A percentile compares a stretch with the other conserved stretches of the same genome.
Evolutionary conservation across 805 yeast genomes (phyloP).

Genomic region (Saturnispora ahearnii): DNA sequence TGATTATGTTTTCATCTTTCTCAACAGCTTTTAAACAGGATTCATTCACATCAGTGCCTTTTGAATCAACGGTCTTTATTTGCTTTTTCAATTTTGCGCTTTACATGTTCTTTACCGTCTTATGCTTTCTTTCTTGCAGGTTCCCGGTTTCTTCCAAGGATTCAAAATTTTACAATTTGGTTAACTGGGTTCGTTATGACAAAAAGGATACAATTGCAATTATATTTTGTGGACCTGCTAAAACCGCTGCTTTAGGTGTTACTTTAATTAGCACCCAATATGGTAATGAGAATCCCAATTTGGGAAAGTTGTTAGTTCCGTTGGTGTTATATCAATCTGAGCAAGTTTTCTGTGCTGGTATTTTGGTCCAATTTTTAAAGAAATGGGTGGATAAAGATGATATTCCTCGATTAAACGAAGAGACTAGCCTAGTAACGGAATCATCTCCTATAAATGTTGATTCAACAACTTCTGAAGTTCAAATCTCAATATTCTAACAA

Average conservation of each 20-base stretch:
- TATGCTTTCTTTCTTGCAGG: slow-evolving; percentile 52
- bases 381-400: slow-evolving; percentile 4
- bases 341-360: slow-evolving; percentile 73
- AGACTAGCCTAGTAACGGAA: background rate
- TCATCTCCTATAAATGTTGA: background rate
- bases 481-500: background rate
- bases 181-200: slow-evolving; percentile 45
- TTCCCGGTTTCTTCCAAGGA: slow-evolving; percentile 50
- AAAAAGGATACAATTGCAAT: slow-evolving; percentile 66
- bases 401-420: background rate
- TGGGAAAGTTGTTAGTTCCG: slow-evolving; percentile 71
- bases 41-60: slow-evolving; percentile 52
- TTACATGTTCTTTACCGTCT: slow-evolving; percentile 62
- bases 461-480: no score
- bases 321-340: slow-evolving; percentile 78
- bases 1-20: slow-evolving; percentile 52
- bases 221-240: slow-evolving; percentile 85
- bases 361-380: slow-evolving; percentile 2
- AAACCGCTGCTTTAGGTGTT: slow-evolving; percentile 87
- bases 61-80: slow-evolving; percentile 60
- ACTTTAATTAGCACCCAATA: slow-evolving; percentile 56
- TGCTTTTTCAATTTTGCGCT: slow-evolving; percentile 79
- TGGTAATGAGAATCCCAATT: slow-evolving; percentile 47
- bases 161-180: slow-evolving; percentile 35
- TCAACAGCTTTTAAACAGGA: slow-evolving; percentile 31